Conservation (phyloP, 1,284 basidiomycete genomes). For the Naganishia sp. region DNA sequence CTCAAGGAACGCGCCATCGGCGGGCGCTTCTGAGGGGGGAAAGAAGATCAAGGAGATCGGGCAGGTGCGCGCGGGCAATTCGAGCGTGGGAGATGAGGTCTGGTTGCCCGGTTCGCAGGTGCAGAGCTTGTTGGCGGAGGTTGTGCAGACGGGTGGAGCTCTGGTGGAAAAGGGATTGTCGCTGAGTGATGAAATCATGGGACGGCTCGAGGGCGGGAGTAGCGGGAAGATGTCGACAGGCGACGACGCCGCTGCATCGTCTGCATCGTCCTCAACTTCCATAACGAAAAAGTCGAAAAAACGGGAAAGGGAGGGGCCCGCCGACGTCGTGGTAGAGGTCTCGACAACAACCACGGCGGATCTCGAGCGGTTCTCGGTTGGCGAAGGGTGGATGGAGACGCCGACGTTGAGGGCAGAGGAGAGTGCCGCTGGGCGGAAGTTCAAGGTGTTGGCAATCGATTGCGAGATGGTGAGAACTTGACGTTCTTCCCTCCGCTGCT, state of each 20-base stretch:
- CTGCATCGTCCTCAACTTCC: constrained; percentile 7
- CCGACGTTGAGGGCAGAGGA: constrained; percentile 63
- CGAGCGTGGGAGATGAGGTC: constrained; percentile 24
- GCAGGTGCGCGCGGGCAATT: constrained; percentile 13
- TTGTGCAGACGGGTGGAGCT: neutral
- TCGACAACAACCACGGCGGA: constrained; percentile 1
- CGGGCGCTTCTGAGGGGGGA: neutral
- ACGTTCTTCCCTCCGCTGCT: neutral
- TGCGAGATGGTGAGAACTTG: constrained; percentile 80
- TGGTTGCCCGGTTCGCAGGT: neutral
- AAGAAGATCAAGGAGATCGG: constrained; percentile 16
- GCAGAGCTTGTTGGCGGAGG: constrained; percentile 22
- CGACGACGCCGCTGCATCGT: neutral
- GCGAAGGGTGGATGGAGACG: constrained; percentile 18
- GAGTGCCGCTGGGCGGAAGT: constrained; percentile 41
- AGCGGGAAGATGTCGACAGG: constrained; percentile 12
- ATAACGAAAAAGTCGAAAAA: constrained; percentile 21
- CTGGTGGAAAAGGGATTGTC: constrained; percentile 6
- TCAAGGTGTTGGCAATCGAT: constrained; percentile 63
- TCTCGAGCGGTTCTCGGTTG: constrained; percentile 11
- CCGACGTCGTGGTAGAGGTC: constrained; percentile 21
- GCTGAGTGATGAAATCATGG: constrained; percentile 8
- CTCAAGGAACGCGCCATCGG: constrained; percentile 5
- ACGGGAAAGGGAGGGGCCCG: constrained; percentile 3
- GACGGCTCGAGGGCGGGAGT: neutral